phyloP scores from a whole-genome alignment of 306 rosid genomes.

The Trichosanthes truncata region DNA sequence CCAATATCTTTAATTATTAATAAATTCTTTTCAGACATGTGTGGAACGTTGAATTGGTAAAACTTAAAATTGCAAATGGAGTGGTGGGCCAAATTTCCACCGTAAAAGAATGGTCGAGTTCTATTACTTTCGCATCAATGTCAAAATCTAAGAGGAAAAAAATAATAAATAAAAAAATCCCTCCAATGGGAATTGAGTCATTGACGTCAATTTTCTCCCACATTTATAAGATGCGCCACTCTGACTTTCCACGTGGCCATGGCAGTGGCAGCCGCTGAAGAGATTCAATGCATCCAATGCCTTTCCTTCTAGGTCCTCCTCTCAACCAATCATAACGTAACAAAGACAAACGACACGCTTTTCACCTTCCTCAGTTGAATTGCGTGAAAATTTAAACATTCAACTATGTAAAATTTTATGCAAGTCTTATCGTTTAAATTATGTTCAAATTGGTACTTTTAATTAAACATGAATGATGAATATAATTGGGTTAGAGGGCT shows the following conservation, averaged over 20 bases:
- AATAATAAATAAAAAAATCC: background rate
- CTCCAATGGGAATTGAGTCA: background rate
- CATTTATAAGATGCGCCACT: background rate
- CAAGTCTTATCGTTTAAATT: no score
- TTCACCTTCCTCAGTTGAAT: background rate
- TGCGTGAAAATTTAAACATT: no score
- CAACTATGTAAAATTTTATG: no score
- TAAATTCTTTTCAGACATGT: background rate
- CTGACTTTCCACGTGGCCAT: background rate
- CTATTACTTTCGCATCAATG: background rate
- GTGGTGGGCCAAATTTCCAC: background rate
- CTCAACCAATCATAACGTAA: background rate
- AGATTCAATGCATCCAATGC: background rate
- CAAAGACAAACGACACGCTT: background rate
- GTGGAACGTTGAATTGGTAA: background rate
- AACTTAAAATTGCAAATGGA: background rate
- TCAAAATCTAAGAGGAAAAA: background rate
- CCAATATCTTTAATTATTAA: background rate
- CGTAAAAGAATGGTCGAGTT: background rate
- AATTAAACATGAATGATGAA: no score
- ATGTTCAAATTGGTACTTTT: no score
- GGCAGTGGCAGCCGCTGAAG: background rate
- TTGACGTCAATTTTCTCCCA: background rate
- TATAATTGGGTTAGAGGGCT: no score
- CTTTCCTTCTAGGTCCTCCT: background rate